phyloP scores from a whole-genome alignment of 2,329 filamentous ascomycete species.

The Nemania sp. region DNA sequence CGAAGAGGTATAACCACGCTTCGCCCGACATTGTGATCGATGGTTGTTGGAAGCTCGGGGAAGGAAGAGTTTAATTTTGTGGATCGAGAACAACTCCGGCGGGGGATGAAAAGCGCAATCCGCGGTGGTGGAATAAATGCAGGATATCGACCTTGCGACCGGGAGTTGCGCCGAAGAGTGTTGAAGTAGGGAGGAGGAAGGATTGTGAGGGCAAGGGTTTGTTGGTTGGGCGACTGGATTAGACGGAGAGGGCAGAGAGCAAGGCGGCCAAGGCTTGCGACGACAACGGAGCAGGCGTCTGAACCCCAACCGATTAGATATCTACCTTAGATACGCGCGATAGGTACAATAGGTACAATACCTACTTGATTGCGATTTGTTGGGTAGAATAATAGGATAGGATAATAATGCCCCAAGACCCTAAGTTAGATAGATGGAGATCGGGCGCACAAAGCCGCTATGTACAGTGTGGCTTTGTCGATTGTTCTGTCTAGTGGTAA shows the following conservation, averaged over 20 bases:
- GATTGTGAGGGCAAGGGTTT: neutral
- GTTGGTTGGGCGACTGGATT: conserved; percentile 24
- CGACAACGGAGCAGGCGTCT: neutral
- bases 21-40: conserved; percentile 84
- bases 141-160: conserved; percentile 15
- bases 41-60: conserved; percentile 16
- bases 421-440: too few species aligned
- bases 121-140: neutral
- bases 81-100: conserved; percentile 7
- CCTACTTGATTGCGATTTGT: conserved; percentile 14
- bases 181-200: neutral
- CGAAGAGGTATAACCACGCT: conserved; percentile 97
- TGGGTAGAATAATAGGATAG: conserved; percentile 9
- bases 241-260: conserved; percentile 12
- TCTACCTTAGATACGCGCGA: neutral
- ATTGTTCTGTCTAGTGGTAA: neutral
- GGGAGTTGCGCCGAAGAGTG: neutral
- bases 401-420: neutral
- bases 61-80: conserved; percentile 17
- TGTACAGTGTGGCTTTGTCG: conserved; percentile 17
- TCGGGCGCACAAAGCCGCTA: conserved; percentile 17
- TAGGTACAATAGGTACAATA: neutral
- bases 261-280: conserved; percentile 1
- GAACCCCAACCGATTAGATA: neutral
- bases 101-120: neutral